Conservation (phyloP, 805 yeast species). For the Yarrowia keelungensis region DNA sequence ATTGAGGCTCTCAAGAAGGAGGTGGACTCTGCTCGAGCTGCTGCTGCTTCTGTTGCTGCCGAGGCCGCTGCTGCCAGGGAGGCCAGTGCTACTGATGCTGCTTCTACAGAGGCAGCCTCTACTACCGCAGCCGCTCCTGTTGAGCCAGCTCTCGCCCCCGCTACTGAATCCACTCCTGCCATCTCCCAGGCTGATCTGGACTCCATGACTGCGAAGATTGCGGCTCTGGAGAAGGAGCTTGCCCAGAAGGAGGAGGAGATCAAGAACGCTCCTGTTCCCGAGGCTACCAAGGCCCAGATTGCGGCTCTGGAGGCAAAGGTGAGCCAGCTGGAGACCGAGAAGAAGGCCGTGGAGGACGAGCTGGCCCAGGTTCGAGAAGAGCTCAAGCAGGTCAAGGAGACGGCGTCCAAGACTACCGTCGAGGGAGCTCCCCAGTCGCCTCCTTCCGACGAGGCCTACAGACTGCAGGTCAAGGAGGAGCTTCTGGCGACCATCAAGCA, state of each 20-base stretch:
- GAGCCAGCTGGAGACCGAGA: slow-evolving; percentile 36
- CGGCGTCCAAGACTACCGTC: slow-evolving; percentile 14
- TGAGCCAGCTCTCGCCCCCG: too few relatives aligned
- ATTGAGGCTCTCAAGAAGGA: slow-evolving; percentile 36
- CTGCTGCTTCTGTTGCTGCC: slow-evolving; percentile 4
- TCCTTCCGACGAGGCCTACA: slow-evolving; percentile 41
- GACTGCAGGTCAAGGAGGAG: slow-evolving; percentile 44
- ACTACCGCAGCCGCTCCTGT: too few relatives aligned
- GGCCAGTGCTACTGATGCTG: slow-evolving; percentile 29
- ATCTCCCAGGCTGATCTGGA: slow-evolving; percentile 38
- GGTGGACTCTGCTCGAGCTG: slow-evolving; percentile 25
- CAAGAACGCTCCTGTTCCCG: slow-evolving; percentile 38
- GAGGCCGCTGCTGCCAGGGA: slow-evolving; percentile 7
- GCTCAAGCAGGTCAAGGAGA: slow-evolving; percentile 41
- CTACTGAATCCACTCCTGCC: not conserved
- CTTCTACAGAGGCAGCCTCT: not conserved
- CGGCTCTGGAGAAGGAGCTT: slow-evolving; percentile 43
- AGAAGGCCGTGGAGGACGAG: slow-evolving; percentile 38
- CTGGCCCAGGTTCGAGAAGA: slow-evolving; percentile 41
- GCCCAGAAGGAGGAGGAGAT: slow-evolving; percentile 44
- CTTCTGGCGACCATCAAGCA: slow-evolving; percentile 47
- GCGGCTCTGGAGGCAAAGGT: slow-evolving; percentile 18
- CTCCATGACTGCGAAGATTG: slow-evolving; percentile 44
- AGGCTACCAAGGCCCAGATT: slow-evolving; percentile 12
- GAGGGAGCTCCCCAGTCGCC: slow-evolving; percentile 38